Evolutionary conservation across 352 stramenopile genomes (phyloP).

Genomic region (Pseudoperonospora humuli): DNA sequence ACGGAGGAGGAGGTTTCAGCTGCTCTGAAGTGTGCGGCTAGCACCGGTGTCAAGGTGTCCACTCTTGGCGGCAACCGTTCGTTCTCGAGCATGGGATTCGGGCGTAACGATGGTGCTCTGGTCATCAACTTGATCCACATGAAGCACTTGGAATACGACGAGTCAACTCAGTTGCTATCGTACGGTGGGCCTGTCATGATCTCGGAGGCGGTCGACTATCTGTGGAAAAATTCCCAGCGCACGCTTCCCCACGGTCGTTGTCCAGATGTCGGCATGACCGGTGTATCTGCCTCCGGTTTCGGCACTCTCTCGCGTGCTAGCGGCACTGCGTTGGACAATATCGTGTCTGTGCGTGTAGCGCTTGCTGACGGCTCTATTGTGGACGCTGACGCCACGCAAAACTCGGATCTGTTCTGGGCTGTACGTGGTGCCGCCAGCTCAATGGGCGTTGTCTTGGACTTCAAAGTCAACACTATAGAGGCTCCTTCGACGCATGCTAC

Average conservation of each 20-base stretch:
- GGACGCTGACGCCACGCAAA: constrained; percentile 10
- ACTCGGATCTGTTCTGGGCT: constrained; percentile 20
- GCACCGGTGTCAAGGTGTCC: constrained; percentile 17
- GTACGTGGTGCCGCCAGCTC: constrained; percentile 20
- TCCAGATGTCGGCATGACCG: constrained; percentile 23
- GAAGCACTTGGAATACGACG: constrained; percentile 16
- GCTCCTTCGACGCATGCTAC: constrained; percentile 6
- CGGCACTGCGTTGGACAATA: constrained; percentile 22
- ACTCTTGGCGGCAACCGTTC: constrained; percentile 21
- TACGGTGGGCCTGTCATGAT: constrained; percentile 24
- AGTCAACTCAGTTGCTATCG: constrained; percentile 12
- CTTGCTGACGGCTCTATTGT: constrained; percentile 21
- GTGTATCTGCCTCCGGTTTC: constrained; percentile 18
- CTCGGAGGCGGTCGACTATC: constrained; percentile 15
- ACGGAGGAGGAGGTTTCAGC: constrained; percentile 14
- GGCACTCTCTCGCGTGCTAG: constrained; percentile 14
- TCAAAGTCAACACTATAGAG: constrained; percentile 16
- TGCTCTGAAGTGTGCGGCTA: constrained; percentile 16
- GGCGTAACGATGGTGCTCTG: constrained; percentile 19
- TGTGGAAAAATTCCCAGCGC: constrained; percentile 12
- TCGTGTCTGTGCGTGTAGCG: constrained; percentile 15
- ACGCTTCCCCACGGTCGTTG: constrained; percentile 20
- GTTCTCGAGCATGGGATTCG: constrained; percentile 26
- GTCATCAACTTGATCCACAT: constrained; percentile 20
- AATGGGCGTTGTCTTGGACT: constrained; percentile 18